Conservation (phyloP, 768 basidiomycete genomes). For the Harrya chromipes region DNA sequence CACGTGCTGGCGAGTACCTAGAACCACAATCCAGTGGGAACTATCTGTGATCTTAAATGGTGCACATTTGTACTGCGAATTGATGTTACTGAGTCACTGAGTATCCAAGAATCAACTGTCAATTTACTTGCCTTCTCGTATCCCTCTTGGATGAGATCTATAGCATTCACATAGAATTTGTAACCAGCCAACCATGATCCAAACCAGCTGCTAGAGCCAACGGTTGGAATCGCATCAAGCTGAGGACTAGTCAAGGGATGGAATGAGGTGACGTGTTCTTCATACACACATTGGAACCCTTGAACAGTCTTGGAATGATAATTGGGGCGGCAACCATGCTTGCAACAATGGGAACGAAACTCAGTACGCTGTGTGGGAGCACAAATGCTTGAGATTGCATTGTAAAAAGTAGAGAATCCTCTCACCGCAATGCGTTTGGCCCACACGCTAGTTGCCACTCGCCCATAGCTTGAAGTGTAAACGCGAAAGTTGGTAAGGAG, state of each 20-base stretch:
- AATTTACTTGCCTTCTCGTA: not conserved
- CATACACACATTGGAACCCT: not conserved
- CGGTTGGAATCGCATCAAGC: constrained; percentile 6
- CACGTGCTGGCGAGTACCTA: not conserved
- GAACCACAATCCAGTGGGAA: not conserved
- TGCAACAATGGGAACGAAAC: not conserved
- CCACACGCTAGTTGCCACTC: no score
- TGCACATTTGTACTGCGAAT: not conserved
- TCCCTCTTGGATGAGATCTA: not conserved
- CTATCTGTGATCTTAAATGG: constrained; percentile 1
- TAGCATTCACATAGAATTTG: not conserved
- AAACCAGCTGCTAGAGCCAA: constrained; percentile 1
- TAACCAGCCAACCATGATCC: constrained; percentile 5
- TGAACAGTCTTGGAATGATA: not conserved
- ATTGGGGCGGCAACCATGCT: not conserved
- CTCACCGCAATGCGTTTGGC: no score
- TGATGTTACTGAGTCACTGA: not conserved
- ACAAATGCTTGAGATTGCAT: no score
- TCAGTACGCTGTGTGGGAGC: no score
- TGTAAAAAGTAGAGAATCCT: no score
- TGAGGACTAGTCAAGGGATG: not conserved
- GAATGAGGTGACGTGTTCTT: not conserved
- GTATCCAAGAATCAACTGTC: not conserved
- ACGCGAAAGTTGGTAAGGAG: no score
- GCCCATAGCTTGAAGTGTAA: no score